A percentile compares a stretch with the other conserved stretches of the same genome.
Conservation (phyloP, 345 rosid genomes). For the Rubroshorea leprosula region DNA sequence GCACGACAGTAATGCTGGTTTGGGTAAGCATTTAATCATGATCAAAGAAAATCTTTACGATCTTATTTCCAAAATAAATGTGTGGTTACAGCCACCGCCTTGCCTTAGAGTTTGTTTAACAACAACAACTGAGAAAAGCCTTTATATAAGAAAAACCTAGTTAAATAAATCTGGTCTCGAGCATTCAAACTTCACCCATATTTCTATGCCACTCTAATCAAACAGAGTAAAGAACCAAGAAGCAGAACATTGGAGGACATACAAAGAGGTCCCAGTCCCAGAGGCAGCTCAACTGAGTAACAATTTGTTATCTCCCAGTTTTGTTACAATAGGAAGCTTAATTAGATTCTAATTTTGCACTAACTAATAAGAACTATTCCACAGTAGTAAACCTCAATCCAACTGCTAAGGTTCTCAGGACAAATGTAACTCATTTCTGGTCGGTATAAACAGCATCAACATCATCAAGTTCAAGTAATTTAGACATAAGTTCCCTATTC, state of each 20-base stretch:
- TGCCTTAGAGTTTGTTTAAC: no score
- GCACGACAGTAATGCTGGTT: no score
- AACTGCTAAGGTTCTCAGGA: not conserved
- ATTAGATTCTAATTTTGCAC: no score
- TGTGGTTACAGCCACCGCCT: no score
- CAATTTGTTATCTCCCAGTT: not conserved
- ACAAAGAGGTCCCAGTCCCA: no score
- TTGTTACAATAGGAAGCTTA: not conserved
- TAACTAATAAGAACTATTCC: not conserved
- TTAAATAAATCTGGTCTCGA: no score
- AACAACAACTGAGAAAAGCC: no score
- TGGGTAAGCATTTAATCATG: no score
- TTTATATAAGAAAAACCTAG: no score
- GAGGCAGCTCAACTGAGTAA: not conserved
- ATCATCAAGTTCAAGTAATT: constrained; percentile 77
- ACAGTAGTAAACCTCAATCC: constrained; percentile 7
- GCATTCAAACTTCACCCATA: no score
- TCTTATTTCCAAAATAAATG: no score
- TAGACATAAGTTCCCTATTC: constrained; percentile 77
- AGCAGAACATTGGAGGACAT: not conserved
- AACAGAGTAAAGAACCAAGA: not conserved
- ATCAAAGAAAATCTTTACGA: no score
- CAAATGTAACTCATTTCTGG: constrained; percentile 47
- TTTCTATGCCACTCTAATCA: not conserved
- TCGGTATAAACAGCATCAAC: constrained; percentile 93